Evolutionary conservation across 2,329 filamentous ascomycete species (phyloP), one percentile per base, ranked within the genome.

Genomic region (Grosmannia clavigera): DNA sequence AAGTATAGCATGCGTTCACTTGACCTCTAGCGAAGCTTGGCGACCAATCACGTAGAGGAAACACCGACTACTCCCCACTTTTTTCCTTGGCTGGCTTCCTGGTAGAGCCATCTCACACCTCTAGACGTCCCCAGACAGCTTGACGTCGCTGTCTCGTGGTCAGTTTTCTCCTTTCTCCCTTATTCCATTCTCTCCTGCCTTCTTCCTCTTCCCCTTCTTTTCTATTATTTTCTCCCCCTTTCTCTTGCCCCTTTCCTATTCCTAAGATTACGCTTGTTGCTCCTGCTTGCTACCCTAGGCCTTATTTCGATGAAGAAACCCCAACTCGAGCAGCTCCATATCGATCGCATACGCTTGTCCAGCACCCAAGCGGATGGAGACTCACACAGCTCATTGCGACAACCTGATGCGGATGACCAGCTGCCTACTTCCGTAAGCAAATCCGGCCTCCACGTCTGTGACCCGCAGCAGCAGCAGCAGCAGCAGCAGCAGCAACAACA

Each of bases 241-340:
- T 19, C 31, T 22, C 14, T 35, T 5, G 27, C 10, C 16, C 56
- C 6, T 4, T 52, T 29, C 50, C 27, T 27, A 31, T 11, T 31
- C 25, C 50, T 14, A 52, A 52, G 25, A 10, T n/a, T 2, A 38
- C 52, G 27, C 10, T n/a, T 38, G 29, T 12, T 38, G 27, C 43
- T n/a, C 43, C 55, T 31, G 16, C n/a, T 50, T 29, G 29, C 57
- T 31, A 51, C 22, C 12, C 33, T 11, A 27, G 33, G n/a, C 35
- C 33, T 55, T 16, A 61, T 63, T 76, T 83, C 81, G 81, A 84
- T 84, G 81, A 84, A 81, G 79, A 74, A 82, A 78, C 73, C 74
- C 74, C 81, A 75, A 66, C 72, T 78, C 73, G 75, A 79, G 65
- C 71, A 75, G 69, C 75, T 78, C 71, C 74, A 76, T 71, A 75